phyloP scores from a whole-genome alignment of 2,329 filamentous ascomycete species.

The Furcasterigmium sp. region DNA sequence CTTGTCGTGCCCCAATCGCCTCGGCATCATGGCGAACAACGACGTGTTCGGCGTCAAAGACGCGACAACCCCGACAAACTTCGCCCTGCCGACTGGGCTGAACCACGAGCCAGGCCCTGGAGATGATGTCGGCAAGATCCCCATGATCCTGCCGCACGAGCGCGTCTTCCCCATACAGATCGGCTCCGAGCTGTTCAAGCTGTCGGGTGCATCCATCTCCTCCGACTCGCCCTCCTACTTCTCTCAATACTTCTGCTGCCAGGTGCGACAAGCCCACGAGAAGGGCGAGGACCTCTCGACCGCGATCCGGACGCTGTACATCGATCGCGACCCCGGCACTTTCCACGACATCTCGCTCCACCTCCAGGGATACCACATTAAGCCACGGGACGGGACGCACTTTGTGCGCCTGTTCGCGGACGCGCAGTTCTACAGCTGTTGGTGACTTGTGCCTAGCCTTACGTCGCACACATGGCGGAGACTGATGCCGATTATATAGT shows the following conservation, averaged over 20 bases:
- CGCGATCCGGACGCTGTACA: slow-evolving; percentile 77
- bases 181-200: slow-evolving; percentile 65
- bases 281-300: slow-evolving; percentile 45
- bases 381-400: slow-evolving; percentile 74
- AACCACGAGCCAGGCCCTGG: background rate
- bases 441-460: no score
- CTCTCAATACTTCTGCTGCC: slow-evolving; percentile 86
- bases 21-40: background rate
- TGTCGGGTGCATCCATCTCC: slow-evolving; percentile 68
- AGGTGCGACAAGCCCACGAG: slow-evolving; percentile 61
- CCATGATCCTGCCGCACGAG: slow-evolving; percentile 59
- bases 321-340: slow-evolving; percentile 85
- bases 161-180: slow-evolving; percentile 73
- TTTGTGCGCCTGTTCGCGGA: slow-evolving; percentile 93
- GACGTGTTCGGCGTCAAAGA: background rate
- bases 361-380: slow-evolving; percentile 86
- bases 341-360: slow-evolving; percentile 88
- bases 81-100: background rate
- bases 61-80: background rate
- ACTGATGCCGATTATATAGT: no score
- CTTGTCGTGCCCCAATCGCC: no score
- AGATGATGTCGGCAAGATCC: slow-evolving; percentile 40
- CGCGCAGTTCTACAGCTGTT: slow-evolving; percentile 87
- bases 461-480: no score
- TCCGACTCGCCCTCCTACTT: slow-evolving; percentile 90